Base-by-base conservation (phyloP, 2,329 filamentous ascomycete genomes). In the Cercospora berteroae region DNA sequence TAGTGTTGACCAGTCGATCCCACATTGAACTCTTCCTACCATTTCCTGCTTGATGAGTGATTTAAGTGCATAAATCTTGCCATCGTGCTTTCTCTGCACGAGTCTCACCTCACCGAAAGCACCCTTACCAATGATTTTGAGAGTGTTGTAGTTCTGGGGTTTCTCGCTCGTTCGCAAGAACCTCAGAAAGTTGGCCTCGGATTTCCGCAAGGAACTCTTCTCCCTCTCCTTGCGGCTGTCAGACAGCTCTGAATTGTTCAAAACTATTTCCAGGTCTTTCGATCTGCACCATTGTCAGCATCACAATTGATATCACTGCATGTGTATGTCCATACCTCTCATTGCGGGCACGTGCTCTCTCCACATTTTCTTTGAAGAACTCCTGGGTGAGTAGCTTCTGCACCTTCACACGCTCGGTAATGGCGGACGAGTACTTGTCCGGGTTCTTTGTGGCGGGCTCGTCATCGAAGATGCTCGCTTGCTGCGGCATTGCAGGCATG, bases 61-160 rank as follows among this genome's bases (percentile, higher is more conserved):
- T 84, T 99, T 99, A 85, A 99, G 90, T 68, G 95, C 95, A 76
- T 98, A 99, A 71, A 99, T 94, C 81, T 97, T 97, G 81, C 92
- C 93, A 76, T 98, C 95, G 63, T 92, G 89, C 85, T 94, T 97
- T 83, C 96, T 92, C 83, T 97, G 94, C 67, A 99, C 95, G 69
- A 99, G 86, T 82, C 97, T 96, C 75, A 99, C 95, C 81, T 99
- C 95, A 79, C 95, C 95, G 77, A 99, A 99, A 13, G 95, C 95
- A 81, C 95, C 95, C 85, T 99, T 99, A 77, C 95, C 95, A 74
- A 99, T 99, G 74, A 98, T 94, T 85, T 98, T 98, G 81, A 98
- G 86, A 1, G 94, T 98, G 71, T 89, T 88, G 85, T 98, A 99
- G 83, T 98, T 98, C 74, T 94, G 89, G 10, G 94, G 93, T 80